Conservation (phyloP, 306 rosid genomes). For the Potentilla sterilis region DNA sequence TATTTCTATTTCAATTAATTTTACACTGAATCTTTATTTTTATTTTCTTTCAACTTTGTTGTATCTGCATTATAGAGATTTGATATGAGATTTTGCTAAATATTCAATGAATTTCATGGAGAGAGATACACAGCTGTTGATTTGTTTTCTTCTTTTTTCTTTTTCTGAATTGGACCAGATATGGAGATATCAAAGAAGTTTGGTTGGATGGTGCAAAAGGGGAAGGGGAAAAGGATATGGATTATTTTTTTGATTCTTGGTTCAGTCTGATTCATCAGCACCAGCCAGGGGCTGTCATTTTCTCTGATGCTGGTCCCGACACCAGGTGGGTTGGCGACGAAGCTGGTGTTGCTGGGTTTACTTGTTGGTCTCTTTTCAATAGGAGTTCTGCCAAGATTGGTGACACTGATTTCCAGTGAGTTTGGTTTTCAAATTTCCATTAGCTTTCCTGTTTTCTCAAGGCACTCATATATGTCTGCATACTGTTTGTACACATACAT, state of each 20-base stretch:
- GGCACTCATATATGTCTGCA: background rate
- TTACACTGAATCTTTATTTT: background rate
- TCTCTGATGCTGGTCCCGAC: constrained; percentile 84
- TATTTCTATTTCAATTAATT: background rate
- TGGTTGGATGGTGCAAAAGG: constrained; percentile 92
- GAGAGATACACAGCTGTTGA: background rate
- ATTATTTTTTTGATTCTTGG: constrained; percentile 74
- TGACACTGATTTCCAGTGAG: constrained; percentile 47
- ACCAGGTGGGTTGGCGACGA: constrained; percentile 86
- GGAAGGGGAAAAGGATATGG: constrained; percentile 67
- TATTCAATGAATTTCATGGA: background rate
- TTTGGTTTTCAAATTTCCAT: constrained; percentile 23
- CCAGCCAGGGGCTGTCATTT: constrained; percentile 74
- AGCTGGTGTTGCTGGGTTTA: constrained; percentile 58
- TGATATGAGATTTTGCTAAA: background rate
- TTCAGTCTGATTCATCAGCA: constrained; percentile 76
- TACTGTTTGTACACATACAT: background rate
- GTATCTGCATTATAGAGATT: background rate
- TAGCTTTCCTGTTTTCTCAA: background rate
- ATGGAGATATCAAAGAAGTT: constrained; percentile 63
- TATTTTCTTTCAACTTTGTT: background rate
- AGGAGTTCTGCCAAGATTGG: constrained; percentile 49
- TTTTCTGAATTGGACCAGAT: constrained; percentile 42
- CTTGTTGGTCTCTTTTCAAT: constrained; percentile 89
- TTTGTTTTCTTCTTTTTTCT: background rate